phyloP scores from a whole-genome alignment of 1,284 basidiomycete species.

The Moesziomyces aphidis region DNA sequence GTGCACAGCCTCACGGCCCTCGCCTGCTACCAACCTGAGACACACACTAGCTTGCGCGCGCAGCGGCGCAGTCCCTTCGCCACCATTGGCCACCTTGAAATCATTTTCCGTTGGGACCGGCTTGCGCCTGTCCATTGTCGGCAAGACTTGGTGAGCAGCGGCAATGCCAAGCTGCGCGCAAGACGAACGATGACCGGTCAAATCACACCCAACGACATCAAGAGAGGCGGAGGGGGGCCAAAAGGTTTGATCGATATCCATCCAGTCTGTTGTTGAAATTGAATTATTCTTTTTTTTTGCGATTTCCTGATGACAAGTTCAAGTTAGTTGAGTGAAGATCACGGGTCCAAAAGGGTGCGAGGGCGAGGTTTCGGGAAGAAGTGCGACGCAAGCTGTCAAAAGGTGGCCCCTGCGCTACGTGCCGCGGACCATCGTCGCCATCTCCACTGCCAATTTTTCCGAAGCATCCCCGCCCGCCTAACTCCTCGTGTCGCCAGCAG shows the following conservation, averaged over 20 bases:
- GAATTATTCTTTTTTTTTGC: not conserved
- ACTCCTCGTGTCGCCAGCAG: not conserved
- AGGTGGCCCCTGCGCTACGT: slow-evolving; percentile 22
- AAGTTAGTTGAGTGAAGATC: slow-evolving; percentile 7
- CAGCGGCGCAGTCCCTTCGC: no score
- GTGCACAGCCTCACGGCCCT: slow-evolving; percentile 8
- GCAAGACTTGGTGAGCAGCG: no score
- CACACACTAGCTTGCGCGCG: no score
- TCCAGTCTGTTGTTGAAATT: not conserved
- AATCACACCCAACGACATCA: not conserved
- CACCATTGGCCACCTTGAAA: no score
- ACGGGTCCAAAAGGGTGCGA: slow-evolving; percentile 22
- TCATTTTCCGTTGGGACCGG: no score
- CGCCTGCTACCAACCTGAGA: not conserved
- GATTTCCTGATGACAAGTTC: not conserved
- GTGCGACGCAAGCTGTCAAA: slow-evolving; percentile 4
- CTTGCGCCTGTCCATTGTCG: no score
- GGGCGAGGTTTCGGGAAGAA: slow-evolving; percentile 14
- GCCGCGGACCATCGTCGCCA: not conserved
- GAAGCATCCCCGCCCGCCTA: not conserved
- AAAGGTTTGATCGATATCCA: not conserved
- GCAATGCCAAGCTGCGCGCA: no score
- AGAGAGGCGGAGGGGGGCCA: not conserved
- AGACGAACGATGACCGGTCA: no score
- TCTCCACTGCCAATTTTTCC: not conserved